A percentile compares a stretch with the other conserved stretches of the same genome.
Conservation (phyloP, 2,329 filamentous ascomycete species). For the Trichoderma aggressivum region DNA sequence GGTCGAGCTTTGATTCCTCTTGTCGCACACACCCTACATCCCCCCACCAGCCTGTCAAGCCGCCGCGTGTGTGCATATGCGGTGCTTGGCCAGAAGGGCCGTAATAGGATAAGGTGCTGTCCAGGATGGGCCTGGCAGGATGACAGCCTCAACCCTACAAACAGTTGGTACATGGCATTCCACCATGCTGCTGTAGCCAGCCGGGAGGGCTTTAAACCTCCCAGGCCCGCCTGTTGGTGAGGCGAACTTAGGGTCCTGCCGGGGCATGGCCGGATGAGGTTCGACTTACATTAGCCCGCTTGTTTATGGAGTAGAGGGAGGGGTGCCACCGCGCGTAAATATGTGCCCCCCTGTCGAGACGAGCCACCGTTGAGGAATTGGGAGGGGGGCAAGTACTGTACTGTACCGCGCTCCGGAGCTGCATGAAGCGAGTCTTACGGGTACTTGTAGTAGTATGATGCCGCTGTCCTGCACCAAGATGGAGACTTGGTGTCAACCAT, state of each 20-base stretch:
- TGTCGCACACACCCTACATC: constrained; percentile 5
- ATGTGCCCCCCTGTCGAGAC: constrained; percentile 13
- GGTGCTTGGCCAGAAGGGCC: constrained; percentile 7
- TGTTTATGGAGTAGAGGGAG: constrained; percentile 25
- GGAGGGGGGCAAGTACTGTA: not conserved
- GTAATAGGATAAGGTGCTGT: constrained; percentile 10
- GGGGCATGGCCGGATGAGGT: constrained; percentile 31
- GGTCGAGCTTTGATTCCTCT: constrained; percentile 10
- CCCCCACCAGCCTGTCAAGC: not conserved
- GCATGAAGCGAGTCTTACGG: not conserved
- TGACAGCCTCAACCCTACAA: constrained; percentile 21
- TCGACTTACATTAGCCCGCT: constrained; percentile 34
- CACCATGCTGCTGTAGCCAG: constrained; percentile 3
- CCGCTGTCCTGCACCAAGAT: constrained; percentile 16
- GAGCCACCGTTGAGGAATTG: constrained; percentile 17
- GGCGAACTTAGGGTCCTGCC: constrained; percentile 28
- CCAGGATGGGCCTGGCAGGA: constrained; percentile 22
- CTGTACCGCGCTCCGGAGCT: not conserved
- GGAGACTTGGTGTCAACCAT: constrained; percentile 7
- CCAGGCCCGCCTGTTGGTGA: constrained; percentile 27
- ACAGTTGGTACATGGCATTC: not conserved
- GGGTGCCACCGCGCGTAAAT: constrained; percentile 30
- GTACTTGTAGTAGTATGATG: not conserved
- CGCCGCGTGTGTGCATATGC: constrained; percentile 5
- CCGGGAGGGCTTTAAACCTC: constrained; percentile 1